These are phyloP conservation scores for Phyllachora maydis DNA, from an alignment of 2,329 filamentous ascomycete species.

Conservation along the genomic window DNA sequence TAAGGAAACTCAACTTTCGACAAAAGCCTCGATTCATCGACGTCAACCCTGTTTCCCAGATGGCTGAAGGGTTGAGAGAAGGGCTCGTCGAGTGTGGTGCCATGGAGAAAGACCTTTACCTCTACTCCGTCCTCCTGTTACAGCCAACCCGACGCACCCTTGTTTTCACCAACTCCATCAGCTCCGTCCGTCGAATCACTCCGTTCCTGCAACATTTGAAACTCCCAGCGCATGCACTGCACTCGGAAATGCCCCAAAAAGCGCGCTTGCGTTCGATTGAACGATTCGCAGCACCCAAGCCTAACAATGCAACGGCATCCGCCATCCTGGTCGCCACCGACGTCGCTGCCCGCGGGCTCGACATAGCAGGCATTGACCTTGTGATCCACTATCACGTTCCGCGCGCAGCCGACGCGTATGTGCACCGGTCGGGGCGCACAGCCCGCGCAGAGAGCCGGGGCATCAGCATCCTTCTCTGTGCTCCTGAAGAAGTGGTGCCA, in stretches of 20 bases:
- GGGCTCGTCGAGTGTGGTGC: conserved; percentile 81
- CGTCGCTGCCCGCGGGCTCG: conserved; percentile 82
- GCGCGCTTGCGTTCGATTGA: conserved; percentile 85
- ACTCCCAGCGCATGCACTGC: conserved; percentile 56
- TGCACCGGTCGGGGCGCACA: conserved; percentile 86
- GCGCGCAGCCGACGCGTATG: conserved; percentile 77
- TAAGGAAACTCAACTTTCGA: conserved; percentile 75
- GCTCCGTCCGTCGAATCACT: conserved; percentile 67
- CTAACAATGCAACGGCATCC: conserved; percentile 23
- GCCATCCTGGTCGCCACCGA: no score
- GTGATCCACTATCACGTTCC: conserved; percentile 94
- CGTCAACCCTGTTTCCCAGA: conserved; percentile 71
- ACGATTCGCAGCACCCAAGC: conserved; percentile 50
- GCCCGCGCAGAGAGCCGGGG: conserved; percentile 64
- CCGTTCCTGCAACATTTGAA: conserved; percentile 70
- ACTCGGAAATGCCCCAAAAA: conserved; percentile 93
- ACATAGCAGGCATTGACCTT: conserved; percentile 76
- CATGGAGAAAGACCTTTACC: conserved; percentile 91
- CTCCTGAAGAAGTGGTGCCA: conserved; percentile 74
- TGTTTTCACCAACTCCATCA: conserved; percentile 92
- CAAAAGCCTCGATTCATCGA: conserved; percentile 82
- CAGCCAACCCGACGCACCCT: conserved; percentile 65
- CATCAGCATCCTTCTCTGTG: conserved; percentile 71
- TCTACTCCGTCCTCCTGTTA: conserved; percentile 72
- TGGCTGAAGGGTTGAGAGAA: conserved; percentile 73